Percentiles rank a stretch among this genome's conserved stretches.
Conservation (phyloP, 495 filamentous ascomycete species). For the Penicilliopsis zonata region DNA sequence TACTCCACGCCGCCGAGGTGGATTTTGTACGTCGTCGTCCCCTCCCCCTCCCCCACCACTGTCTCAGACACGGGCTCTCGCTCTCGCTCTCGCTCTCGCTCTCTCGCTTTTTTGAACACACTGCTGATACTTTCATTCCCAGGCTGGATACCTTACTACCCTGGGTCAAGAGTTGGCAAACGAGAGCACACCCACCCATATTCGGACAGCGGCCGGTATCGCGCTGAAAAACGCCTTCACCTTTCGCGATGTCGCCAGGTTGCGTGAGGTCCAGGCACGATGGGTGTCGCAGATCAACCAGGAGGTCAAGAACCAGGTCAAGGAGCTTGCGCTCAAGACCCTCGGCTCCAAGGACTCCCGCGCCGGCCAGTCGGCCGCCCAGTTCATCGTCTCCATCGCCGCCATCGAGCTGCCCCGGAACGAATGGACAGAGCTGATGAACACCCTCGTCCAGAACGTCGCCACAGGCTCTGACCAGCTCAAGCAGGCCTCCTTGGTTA, state of each 20-base stretch:
- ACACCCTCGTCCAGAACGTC: conserved; percentile 77
- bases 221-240: conserved; percentile 95
- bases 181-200: conserved; percentile 67
- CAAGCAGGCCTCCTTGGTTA: conserved; percentile 86
- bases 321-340: conserved; percentile 77
- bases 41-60: conserved; percentile 6
- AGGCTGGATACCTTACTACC: conserved; percentile 85
- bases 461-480: conserved; percentile 71
- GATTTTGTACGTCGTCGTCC: conserved; percentile 71
- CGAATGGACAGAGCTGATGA: conserved; percentile 95
- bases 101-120: too few species aligned
- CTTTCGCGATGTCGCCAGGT: conserved; percentile 73
- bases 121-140: too few species aligned
- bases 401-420: conserved; percentile 85
- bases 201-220: conserved; percentile 87
- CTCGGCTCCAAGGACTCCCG: conserved; percentile 61
- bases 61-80: too few species aligned
- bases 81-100: conserved; percentile 4
- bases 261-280: conserved; percentile 79
- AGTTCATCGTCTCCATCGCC: conserved; percentile 90
- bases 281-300: conserved; percentile 73
- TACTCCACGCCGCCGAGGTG: conserved; percentile 77
- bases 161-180: conserved; percentile 89
- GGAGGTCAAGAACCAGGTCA: conserved; percentile 72
- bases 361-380: conserved; percentile 80